phyloP scores from a whole-genome alignment of 73 alveolate species.

The Stentor roeselii region DNA sequence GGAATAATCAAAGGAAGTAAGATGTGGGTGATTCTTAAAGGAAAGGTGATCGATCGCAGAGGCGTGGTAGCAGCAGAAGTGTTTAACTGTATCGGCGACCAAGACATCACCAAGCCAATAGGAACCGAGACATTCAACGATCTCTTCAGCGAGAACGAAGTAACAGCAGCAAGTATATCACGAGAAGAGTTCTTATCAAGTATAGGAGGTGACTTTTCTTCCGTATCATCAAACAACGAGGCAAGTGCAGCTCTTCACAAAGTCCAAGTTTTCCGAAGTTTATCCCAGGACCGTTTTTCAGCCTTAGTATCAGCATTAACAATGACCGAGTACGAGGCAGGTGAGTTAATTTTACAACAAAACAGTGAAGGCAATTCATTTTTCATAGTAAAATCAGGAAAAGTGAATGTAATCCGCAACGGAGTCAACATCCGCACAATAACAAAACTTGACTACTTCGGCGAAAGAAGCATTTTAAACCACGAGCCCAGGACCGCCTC shows the following conservation, averaged over 20 bases:
- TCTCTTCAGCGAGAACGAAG: neutral
- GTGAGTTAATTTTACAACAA: conserved; percentile 43
- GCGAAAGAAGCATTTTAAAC: conserved; percentile 49
- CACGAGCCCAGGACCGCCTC: conserved; percentile 58
- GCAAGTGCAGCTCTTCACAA: neutral
- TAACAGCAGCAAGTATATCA: conserved; percentile 12
- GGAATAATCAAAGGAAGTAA: neutral
- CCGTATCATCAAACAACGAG: neutral
- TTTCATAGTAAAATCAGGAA: conserved; percentile 52
- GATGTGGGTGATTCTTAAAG: neutral
- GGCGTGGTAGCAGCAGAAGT: neutral
- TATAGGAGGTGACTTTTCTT: conserved; percentile 21
- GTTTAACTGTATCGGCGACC: neutral
- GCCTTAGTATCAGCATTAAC: neutral
- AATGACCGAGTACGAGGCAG: conserved; percentile 7
- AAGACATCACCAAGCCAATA: neutral
- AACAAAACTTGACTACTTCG: conserved; percentile 47
- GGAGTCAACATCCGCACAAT: conserved; percentile 41
- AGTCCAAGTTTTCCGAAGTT: conserved; percentile 8
- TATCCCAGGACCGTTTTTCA: neutral
- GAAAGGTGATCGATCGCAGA: neutral
- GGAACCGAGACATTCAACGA: neutral
- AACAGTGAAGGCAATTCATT: conserved; percentile 56
- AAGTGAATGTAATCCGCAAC: conserved; percentile 40
- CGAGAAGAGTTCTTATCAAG: neutral